phyloP scores from a whole-genome alignment of 176 grass and related monocot species.

The Hordeum marinum region DNA sequence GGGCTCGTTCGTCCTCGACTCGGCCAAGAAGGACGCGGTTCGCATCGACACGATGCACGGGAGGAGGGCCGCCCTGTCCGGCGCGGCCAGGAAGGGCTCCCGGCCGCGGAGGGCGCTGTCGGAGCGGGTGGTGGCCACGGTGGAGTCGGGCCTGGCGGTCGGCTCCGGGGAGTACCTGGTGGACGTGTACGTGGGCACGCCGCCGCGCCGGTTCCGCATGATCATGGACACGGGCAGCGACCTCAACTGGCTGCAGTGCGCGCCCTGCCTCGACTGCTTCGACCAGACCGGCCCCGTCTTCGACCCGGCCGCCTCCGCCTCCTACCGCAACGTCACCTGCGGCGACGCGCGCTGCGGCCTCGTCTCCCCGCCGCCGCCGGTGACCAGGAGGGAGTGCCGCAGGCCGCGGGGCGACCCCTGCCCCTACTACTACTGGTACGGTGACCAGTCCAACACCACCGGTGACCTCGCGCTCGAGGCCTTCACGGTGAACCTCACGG shows the following conservation, averaged over 20 bases:
- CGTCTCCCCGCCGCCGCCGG: constrained; percentile 36
- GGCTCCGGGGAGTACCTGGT: constrained; percentile 91
- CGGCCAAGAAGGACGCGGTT: constrained; percentile 40
- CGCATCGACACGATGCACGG: constrained; percentile 56
- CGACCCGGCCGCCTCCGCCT: background rate
- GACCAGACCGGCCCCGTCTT: background rate
- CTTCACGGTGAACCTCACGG: constrained; percentile 88
- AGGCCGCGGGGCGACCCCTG: constrained; percentile 35
- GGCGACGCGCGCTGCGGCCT: constrained; percentile 57
- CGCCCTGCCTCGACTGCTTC: background rate
- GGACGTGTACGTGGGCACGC: constrained; percentile 86
- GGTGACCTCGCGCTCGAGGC: constrained; percentile 84
- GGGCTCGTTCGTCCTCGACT: constrained; percentile 27
- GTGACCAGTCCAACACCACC: constrained; percentile 90
- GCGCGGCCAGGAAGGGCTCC: background rate
- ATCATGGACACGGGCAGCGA: constrained; percentile 99
- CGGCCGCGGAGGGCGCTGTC: constrained; percentile 37
- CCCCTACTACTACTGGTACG: constrained; percentile 98
- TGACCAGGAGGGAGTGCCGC: background rate
- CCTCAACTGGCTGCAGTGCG: constrained; percentile 43
- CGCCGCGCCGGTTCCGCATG: constrained; percentile 71
- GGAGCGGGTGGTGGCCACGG: constrained; percentile 63
- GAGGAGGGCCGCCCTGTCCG: background rate
- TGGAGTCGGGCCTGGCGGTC: constrained; percentile 74
- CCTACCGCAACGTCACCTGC: constrained; percentile 57